Evolutionary conservation across 2,329 filamentous ascomycete species (phyloP).

Genomic region (Fusarium dlaminii): DNA sequence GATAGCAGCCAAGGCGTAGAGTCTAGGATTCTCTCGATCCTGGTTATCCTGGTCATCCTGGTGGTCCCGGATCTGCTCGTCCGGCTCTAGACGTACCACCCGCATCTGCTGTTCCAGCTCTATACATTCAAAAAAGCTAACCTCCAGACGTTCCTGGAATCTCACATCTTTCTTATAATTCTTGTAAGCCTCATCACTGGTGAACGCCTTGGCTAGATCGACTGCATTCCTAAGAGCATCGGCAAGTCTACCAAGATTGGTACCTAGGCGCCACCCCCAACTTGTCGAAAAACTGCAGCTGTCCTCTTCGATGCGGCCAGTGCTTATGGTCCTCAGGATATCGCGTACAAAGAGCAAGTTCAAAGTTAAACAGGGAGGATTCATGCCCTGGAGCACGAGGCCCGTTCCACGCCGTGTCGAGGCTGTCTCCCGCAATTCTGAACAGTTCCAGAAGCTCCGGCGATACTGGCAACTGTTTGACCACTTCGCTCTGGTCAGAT

Average conservation of each 20-base stretch:
- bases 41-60: neutral
- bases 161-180: neutral
- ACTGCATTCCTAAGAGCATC: neutral
- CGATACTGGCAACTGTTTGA: neutral
- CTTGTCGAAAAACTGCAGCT: accelerated
- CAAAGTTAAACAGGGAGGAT: neutral
- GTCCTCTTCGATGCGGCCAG: neutral
- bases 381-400: neutral
- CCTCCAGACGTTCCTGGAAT: no score
- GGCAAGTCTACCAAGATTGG: neutral
- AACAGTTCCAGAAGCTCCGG: neutral
- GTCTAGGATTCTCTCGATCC: no score
- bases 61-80: no score
- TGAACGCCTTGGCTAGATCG: neutral
- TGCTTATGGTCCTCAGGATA: neutral
- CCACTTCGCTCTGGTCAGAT: neutral
- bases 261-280: neutral
- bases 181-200: neutral
- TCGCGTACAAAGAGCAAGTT: neutral
- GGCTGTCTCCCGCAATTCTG: neutral
- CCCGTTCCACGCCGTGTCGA: neutral
- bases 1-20: neutral
- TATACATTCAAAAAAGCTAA: no score
- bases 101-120: no score
- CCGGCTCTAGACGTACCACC: no score